Conservation (phyloP, 257 asterid species). For the Fraxinus pennsylvanica region DNA sequence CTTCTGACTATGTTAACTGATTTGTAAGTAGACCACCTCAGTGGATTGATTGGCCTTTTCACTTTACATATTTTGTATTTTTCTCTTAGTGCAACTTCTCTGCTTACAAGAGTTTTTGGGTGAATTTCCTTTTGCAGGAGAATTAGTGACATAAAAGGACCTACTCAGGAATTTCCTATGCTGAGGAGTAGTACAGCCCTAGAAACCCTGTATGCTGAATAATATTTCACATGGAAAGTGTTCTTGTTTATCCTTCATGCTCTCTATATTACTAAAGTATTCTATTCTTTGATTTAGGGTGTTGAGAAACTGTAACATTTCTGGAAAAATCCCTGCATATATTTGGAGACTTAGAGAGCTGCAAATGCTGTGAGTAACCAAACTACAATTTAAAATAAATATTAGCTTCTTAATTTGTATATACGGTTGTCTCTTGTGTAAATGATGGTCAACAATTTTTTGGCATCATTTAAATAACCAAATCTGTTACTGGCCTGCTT, state of each 20-base stretch:
- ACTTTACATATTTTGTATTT: slow-evolving; percentile 5
- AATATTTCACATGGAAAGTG: slow-evolving; percentile 11
- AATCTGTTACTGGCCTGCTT: neutral
- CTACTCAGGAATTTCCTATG: slow-evolving; percentile 65
- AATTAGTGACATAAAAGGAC: slow-evolving; percentile 72
- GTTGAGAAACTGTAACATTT: slow-evolving; percentile 72
- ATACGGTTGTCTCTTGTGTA: slow-evolving; percentile 16
- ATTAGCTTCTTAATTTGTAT: neutral
- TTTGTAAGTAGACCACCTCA: slow-evolving; percentile 58
- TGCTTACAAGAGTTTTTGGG: slow-evolving; percentile 21
- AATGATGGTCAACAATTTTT: neutral
- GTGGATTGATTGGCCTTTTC: neutral
- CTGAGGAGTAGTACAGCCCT: slow-evolving; percentile 59
- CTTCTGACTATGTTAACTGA: slow-evolving; percentile 53
- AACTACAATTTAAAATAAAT: slow-evolving; percentile 10
- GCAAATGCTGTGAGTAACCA: slow-evolving; percentile 60
- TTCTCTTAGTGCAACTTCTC: neutral
- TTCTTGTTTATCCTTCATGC: slow-evolving; percentile 22
- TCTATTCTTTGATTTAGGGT: slow-evolving; percentile 50
- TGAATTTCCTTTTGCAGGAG: slow-evolving; percentile 55
- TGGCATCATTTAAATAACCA: neutral
- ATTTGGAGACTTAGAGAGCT: slow-evolving; percentile 67
- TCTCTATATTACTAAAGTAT: slow-evolving; percentile 24
- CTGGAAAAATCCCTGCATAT: slow-evolving; percentile 76
- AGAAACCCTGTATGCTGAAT: slow-evolving; percentile 51